Evolutionary conservation across 2,329 filamentous ascomycete genomes (phyloP).

Genomic region (Rugonectria rugulosa): DNA sequence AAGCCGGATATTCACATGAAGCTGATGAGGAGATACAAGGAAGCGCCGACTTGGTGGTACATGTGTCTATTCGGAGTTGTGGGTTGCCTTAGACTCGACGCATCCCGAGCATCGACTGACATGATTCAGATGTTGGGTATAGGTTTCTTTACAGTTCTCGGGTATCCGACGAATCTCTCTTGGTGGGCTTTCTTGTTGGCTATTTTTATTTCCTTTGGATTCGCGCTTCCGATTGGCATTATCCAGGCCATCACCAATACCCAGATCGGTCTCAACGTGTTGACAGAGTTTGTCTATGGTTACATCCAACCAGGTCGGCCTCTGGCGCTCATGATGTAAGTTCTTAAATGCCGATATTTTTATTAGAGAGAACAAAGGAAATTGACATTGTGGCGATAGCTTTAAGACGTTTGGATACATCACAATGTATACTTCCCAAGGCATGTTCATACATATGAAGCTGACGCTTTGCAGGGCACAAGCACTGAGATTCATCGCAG

Average conservation of each 20-base stretch:
- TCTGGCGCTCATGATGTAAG: constrained; percentile 75
- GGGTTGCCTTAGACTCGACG: constrained; percentile 34
- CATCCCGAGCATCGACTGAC: constrained; percentile 19
- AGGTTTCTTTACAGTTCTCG: constrained; percentile 62
- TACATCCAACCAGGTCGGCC: constrained; percentile 79
- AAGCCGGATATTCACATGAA: constrained; percentile 71
- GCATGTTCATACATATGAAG: background rate
- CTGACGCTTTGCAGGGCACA: constrained; percentile 54
- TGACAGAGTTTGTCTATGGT: constrained; percentile 77
- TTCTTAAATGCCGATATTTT: background rate
- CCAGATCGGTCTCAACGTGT: constrained; percentile 75
- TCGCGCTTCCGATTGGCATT: constrained; percentile 72
- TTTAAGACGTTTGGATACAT: constrained; percentile 71
- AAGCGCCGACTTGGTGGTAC: constrained; percentile 72
- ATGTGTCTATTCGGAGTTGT: constrained; percentile 63
- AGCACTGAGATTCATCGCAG: constrained; percentile 68
- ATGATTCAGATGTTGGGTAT: constrained; percentile 57
- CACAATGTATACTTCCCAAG: constrained; percentile 54
- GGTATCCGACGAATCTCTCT: constrained; percentile 70
- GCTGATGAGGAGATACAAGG: constrained; percentile 68
- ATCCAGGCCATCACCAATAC: constrained; percentile 75
- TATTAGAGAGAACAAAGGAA: background rate
- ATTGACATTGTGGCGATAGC: constrained; percentile 41
- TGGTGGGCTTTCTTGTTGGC: constrained; percentile 79
- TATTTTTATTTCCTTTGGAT: constrained; percentile 68